Evolutionary conservation across 23 red algal genomes (phyloP).

Genomic region (Chondrus crispus): DNA sequence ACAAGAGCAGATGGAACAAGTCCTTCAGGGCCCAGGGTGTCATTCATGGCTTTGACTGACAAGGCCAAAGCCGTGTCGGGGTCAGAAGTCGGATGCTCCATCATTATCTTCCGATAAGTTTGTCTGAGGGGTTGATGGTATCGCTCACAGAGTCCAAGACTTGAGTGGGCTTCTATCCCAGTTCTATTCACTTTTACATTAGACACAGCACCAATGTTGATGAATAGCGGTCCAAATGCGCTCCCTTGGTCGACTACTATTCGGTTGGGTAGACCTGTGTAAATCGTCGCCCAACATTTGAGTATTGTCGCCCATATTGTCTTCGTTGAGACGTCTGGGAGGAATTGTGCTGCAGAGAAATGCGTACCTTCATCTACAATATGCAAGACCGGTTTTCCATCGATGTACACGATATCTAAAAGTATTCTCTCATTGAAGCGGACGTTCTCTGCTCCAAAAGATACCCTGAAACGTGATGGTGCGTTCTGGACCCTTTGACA

Average conservation of each 20-base stretch:
- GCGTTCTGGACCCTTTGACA: slow-evolving; percentile 41
- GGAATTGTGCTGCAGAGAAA: neutral
- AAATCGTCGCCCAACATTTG: neutral
- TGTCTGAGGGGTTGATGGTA: slow-evolving; percentile 27
- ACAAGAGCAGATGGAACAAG: neutral
- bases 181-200: neutral
- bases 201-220: neutral
- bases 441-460: slow-evolving; percentile 27
- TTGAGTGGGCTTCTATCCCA: slow-evolving; percentile 18
- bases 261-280: neutral
- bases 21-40: neutral
- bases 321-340: neutral
- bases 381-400: neutral
- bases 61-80: neutral
- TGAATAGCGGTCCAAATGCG: neutral
- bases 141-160: neutral
- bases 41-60: slow-evolving; percentile 21
- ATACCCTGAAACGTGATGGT: slow-evolving; percentile 12
- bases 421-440: slow-evolving; percentile 47
- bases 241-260: slow-evolving; percentile 9
- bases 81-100: neutral
- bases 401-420: slow-evolving; percentile 30
- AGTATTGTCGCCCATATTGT: neutral
- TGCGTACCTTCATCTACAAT: neutral
- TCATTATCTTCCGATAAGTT: neutral